phyloP scores from a whole-genome alignment of 148 eudicot genomes.

The Chenopodium album region DNA sequence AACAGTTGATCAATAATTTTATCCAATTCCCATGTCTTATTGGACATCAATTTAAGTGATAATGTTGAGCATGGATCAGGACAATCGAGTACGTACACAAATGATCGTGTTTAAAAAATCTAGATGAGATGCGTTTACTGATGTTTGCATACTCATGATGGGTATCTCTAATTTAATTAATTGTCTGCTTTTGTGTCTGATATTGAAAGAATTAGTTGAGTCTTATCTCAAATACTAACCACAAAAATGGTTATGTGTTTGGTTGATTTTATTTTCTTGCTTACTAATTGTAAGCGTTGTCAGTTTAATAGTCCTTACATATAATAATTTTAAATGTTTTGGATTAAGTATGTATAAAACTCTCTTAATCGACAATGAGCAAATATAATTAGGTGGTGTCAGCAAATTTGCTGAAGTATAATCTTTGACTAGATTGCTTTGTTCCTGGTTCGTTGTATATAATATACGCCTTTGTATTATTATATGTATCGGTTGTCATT shows the following conservation, averaged over 20 bases:
- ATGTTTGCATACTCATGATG: neutral
- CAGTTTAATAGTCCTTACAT: conserved; percentile 12
- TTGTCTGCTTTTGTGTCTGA: conserved; percentile 22
- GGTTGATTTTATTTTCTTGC: conserved; percentile 14
- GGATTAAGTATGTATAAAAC: conserved; percentile 6
- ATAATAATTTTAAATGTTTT: conserved; percentile 1
- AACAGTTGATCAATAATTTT: neutral
- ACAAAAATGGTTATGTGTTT: neutral
- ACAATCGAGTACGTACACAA: conserved; percentile 7
- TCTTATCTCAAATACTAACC: conserved; percentile 4
- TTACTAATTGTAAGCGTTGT: conserved; percentile 21
- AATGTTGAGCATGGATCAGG: neutral
- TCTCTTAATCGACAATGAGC: conserved; percentile 5
- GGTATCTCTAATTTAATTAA: neutral
- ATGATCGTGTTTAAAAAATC: neutral
- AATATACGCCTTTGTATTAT: conserved; percentile 14
- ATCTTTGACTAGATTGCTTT: conserved; percentile 21
- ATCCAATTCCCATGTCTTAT: conserved; percentile 4
- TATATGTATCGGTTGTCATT: conserved; percentile 13
- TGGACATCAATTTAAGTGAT: neutral
- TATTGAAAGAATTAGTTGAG: conserved; percentile 21
- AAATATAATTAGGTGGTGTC: conserved; percentile 14
- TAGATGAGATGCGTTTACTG: conserved; percentile 3
- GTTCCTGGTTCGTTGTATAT: conserved; percentile 21
- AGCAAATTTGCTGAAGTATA: conserved; percentile 24